Evolutionary conservation across 2,329 filamentous ascomycete species (phyloP), one percentile per base, ranked within the genome.

Genomic region (Scolecobasidium constrictum): DNA sequence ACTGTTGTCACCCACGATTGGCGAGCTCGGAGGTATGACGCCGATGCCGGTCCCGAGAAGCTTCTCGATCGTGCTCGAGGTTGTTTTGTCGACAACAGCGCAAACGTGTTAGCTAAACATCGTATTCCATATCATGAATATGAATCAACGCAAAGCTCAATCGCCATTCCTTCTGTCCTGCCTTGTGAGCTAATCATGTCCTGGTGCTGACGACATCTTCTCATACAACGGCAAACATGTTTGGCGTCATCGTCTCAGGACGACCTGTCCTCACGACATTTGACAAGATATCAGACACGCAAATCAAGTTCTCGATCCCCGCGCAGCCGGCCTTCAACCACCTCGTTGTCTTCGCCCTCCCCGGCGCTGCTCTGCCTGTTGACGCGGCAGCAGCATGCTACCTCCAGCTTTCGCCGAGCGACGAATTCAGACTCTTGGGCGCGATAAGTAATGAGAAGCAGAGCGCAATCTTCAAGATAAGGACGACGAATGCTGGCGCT

Each of bases 401-500:
- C 65, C 75, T 94, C 38, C 82, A 88, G 50, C 66, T 82, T n/a
- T 75, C 78, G 3, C 64, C 64, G 6, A 52, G 63, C 42, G 61
- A 51, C 59, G 75, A 81, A 37, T 94, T 94, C 66, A 78, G 74
- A 47, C 86, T 98, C 53, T 77, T 96, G 4, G 92, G 93, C 48
- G 92, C 81, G 38, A 80, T 98, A 44, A 88, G 85, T 1, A 81
- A 84, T 26, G 86, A 88, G 44, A 95, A 95, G 57, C 87, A 92
- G 52, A 90, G 83, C 51, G 86, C 88, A 26, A 83, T 96, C 45
- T 95, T 96, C 71, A 87, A 84, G 59, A 68, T 94, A 49, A 71
- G 68, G 38, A 57, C 53, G 38, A 63, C 60, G 51, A 53, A 60
- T 46, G 48, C 60, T 48, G 51, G 61, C 53, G 42, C 62, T 51